These are phyloP conservation scores for Limnanthes douglasii DNA, from an alignment of 345 rosid species.

Conservation along the genomic window DNA sequence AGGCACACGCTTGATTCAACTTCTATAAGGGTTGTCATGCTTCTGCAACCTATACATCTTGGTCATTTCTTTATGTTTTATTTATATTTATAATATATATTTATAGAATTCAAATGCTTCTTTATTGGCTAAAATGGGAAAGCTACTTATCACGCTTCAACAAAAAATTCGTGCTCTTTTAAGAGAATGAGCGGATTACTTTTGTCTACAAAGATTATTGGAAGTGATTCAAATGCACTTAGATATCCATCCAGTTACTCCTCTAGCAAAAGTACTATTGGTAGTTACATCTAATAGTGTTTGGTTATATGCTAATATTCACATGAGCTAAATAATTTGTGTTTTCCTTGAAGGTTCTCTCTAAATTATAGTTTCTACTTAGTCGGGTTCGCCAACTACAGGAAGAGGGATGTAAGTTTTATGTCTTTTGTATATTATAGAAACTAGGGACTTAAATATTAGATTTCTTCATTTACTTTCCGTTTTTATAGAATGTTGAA, in stretches of 20 bases:
- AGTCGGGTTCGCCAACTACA: slow-evolving; percentile 33
- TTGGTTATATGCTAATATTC: too few species aligned
- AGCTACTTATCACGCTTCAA: slow-evolving; percentile 36
- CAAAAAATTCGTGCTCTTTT: slow-evolving; percentile 25
- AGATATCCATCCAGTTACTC: slow-evolving; percentile 55
- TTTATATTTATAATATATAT: slow-evolving; percentile 8
- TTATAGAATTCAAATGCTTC: slow-evolving; percentile 62
- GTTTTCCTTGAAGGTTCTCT: slow-evolving; percentile 40
- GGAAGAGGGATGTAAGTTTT: slow-evolving; percentile 56
- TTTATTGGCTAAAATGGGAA: slow-evolving; percentile 58
- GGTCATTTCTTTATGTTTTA: slow-evolving; percentile 2
- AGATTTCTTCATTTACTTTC: not conserved
- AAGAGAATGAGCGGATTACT: slow-evolving; percentile 67
- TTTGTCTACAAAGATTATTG: slow-evolving; percentile 59
- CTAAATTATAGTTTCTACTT: slow-evolving; percentile 70
- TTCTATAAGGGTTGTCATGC: slow-evolving; percentile 66
- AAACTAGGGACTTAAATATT: slow-evolving; percentile 1
- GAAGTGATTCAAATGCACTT: slow-evolving; percentile 57
- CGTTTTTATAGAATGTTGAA: not conserved
- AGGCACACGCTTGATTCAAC: slow-evolving; percentile 65
- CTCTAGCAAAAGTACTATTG: slow-evolving; percentile 67
- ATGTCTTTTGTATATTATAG: slow-evolving; percentile 39
- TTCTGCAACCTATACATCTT: slow-evolving; percentile 4
- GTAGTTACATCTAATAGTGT: slow-evolving; percentile 20
- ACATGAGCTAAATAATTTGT: slow-evolving; percentile 7